Evolutionary conservation across 1,284 basidiomycete species (phyloP).

Genomic region (Apiotrichum veenhuisii): DNA sequence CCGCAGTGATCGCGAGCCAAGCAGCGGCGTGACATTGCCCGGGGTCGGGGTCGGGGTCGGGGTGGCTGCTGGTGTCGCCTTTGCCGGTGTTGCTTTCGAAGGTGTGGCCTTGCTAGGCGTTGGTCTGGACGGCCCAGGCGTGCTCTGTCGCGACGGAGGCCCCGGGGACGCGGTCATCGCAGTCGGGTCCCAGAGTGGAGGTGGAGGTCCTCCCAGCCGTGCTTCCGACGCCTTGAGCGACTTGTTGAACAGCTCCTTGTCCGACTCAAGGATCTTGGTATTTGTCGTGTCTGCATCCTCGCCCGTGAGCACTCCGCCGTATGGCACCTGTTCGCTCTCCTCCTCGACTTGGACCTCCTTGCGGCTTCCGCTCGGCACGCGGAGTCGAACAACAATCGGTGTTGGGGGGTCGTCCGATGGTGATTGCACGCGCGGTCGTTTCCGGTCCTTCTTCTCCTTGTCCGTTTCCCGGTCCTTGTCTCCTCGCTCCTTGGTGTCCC

Average conservation of each 20-base stretch:
- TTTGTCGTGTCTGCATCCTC: conserved; percentile 71
- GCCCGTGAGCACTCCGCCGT: conserved; percentile 71
- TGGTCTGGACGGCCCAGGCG: conserved; percentile 14
- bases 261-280: conserved; percentile 63
- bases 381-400: conserved; percentile 25
- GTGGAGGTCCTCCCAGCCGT: conserved; percentile 37
- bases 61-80: conserved; percentile 3
- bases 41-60: neutral
- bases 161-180: conserved; percentile 11
- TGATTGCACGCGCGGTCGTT: neutral
- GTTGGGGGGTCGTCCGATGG: conserved; percentile 1
- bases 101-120: conserved; percentile 8
- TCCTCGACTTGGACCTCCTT: conserved; percentile 35
- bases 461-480: conserved; percentile 14
- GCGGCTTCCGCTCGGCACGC: conserved; percentile 27
- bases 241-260: conserved; percentile 72
- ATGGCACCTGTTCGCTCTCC: conserved; percentile 55
- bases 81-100: conserved; percentile 10
- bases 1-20: conserved; percentile 34
- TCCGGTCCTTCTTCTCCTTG: neutral
- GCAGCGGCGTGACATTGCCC: conserved; percentile 4
- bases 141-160: conserved; percentile 15
- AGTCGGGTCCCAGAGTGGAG: conserved; percentile 26
- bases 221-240: conserved; percentile 68
- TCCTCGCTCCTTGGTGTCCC: neutral